Evolutionary conservation across 352 stramenopile species (phyloP), one percentile per base, ranked within the genome.

Genomic region (Pythium apleroticum): DNA sequence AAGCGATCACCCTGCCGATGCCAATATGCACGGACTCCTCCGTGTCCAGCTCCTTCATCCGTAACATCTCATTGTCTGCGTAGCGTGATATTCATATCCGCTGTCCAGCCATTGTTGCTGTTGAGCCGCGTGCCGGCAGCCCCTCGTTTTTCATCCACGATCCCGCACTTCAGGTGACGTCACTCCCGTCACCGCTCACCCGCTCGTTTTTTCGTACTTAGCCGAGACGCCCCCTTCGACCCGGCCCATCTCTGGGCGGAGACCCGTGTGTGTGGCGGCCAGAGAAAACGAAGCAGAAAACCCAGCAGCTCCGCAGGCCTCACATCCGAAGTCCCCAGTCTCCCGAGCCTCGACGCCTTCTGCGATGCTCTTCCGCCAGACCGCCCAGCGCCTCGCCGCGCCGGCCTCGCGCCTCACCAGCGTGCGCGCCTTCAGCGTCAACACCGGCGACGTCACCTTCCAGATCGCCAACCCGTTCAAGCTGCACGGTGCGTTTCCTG

Each of bases 341-440:
- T 30, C 11, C 33, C 27, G 28, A 19, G 20, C 37, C 37, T 45
- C 20, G 15, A 46, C 12, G n/a, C n/a, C n/a, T n/a, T n/a, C n/a
- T n/a, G n/a, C n/a, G 63, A 89, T 89, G 81, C 75, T 90, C 72
- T 74, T 90, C 70, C 84, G 84, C 53, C 78, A 80, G 68, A 81
- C 84, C 14, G 69, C 76, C 56, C 70, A 66, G 69, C 78, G 63
- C 57, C 77, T 67, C 52, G 56, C 54, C 22, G 49, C 53, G 62
- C 62, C 73, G 69, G 65, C 67, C 76, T 71, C 68, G 48, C 68
- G 69, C 58, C 66, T 66, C 50, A 39, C 70, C 24, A 52, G 37
- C 56, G 60, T 72, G 30, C 84, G 84, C 64, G 67, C 78, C 33
- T 93, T 95, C 72, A 91, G 78, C 65, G 80, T 77, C 56, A 74